Base-by-base conservation (phyloP, 108 stramenopile species). In the Cyclotella kingstonii region DNA sequence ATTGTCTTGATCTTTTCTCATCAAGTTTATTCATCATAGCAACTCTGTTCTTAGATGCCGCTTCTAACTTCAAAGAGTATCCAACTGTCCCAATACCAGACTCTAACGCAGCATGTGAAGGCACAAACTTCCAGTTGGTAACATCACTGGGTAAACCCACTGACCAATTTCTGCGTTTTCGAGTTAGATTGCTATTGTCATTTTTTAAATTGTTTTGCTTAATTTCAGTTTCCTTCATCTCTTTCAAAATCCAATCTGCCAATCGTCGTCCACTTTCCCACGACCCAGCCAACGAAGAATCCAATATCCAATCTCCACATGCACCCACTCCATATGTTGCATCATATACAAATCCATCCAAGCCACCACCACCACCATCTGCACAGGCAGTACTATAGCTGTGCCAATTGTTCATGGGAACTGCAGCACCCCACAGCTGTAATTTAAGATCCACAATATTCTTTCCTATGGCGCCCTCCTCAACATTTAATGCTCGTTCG, bases 381-480 rank as follows among this genome's bases (percentile, higher is more conserved):
- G 9, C 36, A 9, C 36, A 7, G 11, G 7, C 11, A 36, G 7
- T 41, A 9, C n/a, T 52, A 25, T 19, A 11, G 11, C 19, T 46
- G 17, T 11, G 34, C 87, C 87, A 90, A 2, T 75, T 79, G 60
- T 94, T 94, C 22, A 94, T 42, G 0, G 93, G 93, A 29, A 94
- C 83, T 10, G 84, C 93, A 4, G 93, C 93, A 17, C 93, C 93
- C 93, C 93, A 94, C 9, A 94, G 68, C 67, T 94, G 93, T 35
- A 94, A 51, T 44, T 81, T 81, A 22, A 55, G 39, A 30, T 90
- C 84, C 23, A 80, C 48, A 0, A 81, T 48, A 1, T 29, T 17
- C 7, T 55, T 31, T 2, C 42, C 9, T 1, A 66, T 43, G 0
- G 49, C 12, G 36, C 55, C 76, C 4, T 53, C 25, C 25, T 36